Evolutionary conservation across 2,329 filamentous ascomycete species (phyloP).

Genomic region (Phialophora tarda): DNA sequence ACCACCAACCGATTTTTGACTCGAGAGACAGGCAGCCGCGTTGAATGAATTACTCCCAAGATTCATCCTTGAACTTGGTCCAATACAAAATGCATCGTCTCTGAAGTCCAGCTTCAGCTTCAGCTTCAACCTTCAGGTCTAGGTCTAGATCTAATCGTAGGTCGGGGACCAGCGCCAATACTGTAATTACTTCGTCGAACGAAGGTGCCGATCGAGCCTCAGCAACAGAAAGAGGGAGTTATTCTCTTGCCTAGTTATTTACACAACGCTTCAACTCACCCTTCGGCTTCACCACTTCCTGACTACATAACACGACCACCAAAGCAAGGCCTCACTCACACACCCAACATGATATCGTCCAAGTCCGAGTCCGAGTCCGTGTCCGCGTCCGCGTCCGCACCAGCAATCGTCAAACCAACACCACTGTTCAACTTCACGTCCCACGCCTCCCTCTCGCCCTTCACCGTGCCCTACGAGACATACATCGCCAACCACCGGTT

Average conservation of each 20-base stretch:
- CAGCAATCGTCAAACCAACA: not conserved
- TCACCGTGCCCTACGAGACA: constrained; percentile 13
- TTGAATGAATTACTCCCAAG: not conserved
- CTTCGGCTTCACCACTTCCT: not conserved
- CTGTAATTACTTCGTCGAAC: too few species aligned
- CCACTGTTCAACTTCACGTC: constrained; percentile 7
- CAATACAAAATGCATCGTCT: not conserved
- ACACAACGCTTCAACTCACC: too few species aligned
- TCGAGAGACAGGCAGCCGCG: not conserved
- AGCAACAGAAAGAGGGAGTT: too few species aligned
- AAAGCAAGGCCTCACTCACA: not conserved
- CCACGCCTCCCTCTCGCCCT: constrained; percentile 16
- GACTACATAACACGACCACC: not conserved
- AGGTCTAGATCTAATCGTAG: too few species aligned
- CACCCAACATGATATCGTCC: not conserved
- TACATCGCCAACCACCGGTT: constrained; percentile 19
- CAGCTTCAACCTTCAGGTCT: not conserved
- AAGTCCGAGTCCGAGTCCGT: not conserved
- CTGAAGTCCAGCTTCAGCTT: not conserved
- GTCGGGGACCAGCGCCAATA: too few species aligned
- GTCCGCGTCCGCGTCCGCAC: not conserved
- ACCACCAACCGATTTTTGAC: not conserved
- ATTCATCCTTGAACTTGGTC: not conserved
- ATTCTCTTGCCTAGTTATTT: too few species aligned
- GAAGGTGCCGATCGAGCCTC: too few species aligned